Base-by-base conservation (phyloP, 306 rosid species). In the Chamaecrista fasciculata region DNA sequence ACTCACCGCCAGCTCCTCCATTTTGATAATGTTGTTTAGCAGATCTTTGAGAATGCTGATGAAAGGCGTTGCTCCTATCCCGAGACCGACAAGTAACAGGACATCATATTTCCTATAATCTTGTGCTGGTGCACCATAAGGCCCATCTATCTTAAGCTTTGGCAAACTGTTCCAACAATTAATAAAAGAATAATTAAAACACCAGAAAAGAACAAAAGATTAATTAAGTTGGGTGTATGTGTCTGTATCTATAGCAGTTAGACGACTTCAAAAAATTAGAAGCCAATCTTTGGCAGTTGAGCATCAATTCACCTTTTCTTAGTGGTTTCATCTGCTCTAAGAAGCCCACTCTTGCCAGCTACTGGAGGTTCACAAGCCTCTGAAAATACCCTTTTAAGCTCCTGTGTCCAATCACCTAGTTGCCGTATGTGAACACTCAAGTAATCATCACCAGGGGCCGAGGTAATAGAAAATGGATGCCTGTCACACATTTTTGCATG, bases 391-490 rank as follows among this genome's bases (percentile, higher is more conserved):
- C 96, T 87, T 79, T 87, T 95, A 46, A 95, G 96, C 75, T 95
- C 99, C 80, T 81, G 97, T 48, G 99, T 95, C 99, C 99, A 95
- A 69, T 95, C 99, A 66, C 99, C 99, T 26, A 95, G 88, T 89
- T 95, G 99, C 72, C 99, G 85, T 65, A 95, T 95, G 85, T 95
- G 99, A 79, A 95, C 96, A 63, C 99, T 95, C 77, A 95, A 89
- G 74, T 79, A 95, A 83, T 91, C 93, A 63, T 95, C 99, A n/a
- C 88, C 96, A n/a, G 99, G 99, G 76, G 99, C 92, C 18, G 99
- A 95, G 70, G 99, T 95, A 58, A 95, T 95, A 33, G 99, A 95
- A 85, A 95, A 95, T 23, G 99, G 99, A 82, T 95, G 99, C 99
- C 99, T 95, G 85, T 18, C 60, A 66, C 59, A 65, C 78, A 71